Evolutionary conservation across 1,139 yeast genomes (phyloP).

Genomic region (Meyerozyma guilliermondii): DNA sequence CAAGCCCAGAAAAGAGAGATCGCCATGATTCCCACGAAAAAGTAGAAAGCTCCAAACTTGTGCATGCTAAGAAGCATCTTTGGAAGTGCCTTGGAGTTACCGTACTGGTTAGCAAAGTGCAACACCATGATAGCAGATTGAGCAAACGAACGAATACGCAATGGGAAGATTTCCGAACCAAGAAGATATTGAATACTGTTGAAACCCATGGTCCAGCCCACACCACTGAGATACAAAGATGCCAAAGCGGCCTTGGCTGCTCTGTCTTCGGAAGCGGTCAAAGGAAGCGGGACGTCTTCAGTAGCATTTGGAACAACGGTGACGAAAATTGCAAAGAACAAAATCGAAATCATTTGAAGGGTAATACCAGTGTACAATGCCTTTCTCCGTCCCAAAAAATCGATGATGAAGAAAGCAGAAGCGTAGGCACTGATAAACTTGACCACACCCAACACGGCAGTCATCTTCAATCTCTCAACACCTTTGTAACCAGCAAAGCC

Average conservation of each 20-base stretch:
- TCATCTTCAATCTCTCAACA: constrained; percentile 35
- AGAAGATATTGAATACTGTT: constrained; percentile 55
- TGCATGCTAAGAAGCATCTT: constrained; percentile 44
- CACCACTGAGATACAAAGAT: constrained; percentile 47
- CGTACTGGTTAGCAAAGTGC: constrained; percentile 58
- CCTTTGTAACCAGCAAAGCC: constrained; percentile 41
- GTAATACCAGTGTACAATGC: constrained; percentile 36
- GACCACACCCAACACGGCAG: constrained; percentile 45
- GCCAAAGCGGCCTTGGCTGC: constrained; percentile 52
- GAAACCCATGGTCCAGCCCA: constrained; percentile 63
- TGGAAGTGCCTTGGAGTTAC: constrained; percentile 56
- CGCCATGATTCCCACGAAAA: constrained; percentile 42
- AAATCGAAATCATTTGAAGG: constrained; percentile 26
- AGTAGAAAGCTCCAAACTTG: constrained; percentile 50
- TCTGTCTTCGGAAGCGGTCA: constrained; percentile 24
- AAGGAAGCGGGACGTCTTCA: constrained; percentile 14
- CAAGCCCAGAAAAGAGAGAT: constrained; percentile 44
- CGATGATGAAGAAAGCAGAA: constrained; percentile 44
- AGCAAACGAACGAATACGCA: constrained; percentile 49
- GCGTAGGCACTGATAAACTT: constrained; percentile 41
- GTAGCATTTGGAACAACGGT: constrained; percentile 44
- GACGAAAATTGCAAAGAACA: constrained; percentile 43
- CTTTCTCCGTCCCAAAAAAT: constrained; percentile 41
- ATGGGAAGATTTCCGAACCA: constrained; percentile 56
- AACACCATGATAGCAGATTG: constrained; percentile 52